These are phyloP conservation scores for Hyaloscypha hepaticicola DNA, from an alignment of 495 filamentous ascomycete species.

Conservation along the genomic window DNA sequence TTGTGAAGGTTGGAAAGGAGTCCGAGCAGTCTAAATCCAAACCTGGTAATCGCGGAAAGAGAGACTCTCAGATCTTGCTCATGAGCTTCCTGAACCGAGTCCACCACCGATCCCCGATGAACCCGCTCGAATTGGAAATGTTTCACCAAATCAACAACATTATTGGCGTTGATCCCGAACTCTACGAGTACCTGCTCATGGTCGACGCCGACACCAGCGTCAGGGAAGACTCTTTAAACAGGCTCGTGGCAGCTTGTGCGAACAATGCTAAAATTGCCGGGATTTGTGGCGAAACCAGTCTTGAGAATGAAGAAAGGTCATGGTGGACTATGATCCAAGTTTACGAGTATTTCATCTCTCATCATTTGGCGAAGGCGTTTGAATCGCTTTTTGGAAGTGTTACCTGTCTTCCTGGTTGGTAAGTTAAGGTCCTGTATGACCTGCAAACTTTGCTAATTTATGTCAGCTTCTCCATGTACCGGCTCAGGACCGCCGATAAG, in stretches of 20 bases:
- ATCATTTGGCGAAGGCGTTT: conserved; percentile 91
- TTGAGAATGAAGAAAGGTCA: conserved; percentile 88
- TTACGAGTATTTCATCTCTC: conserved; percentile 97
- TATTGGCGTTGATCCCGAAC: conserved; percentile 94
- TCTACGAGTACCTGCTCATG: conserved; percentile 97
- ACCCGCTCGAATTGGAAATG: conserved; percentile 92
- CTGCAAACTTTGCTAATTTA: conserved; percentile 30
- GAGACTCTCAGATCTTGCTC: conserved; percentile 86
- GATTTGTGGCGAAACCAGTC: conserved; percentile 95
- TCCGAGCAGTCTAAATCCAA: conserved; percentile 89
- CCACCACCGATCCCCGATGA: conserved; percentile 91
- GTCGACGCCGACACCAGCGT: conserved; percentile 98
- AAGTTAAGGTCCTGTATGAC: conserved; percentile 45
- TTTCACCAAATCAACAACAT: conserved; percentile 99
- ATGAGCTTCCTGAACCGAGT: conserved; percentile 96
- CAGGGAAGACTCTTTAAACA: conserved; percentile 85
- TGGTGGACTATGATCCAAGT: conserved; percentile 99
- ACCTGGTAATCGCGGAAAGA: conserved; percentile 96
- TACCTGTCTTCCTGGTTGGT: conserved; percentile 98
- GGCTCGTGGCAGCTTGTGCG: conserved; percentile 88
- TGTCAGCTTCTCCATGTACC: conserved; percentile 96
- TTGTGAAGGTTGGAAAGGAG: conserved; percentile 97
- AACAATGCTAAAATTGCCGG: conserved; percentile 95
- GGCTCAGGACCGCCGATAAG: conserved; percentile 85
- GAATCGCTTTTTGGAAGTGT: conserved; percentile 94